These are phyloP conservation scores for Citrus unshiu DNA, from an alignment of 345 rosid species.

Conservation along the genomic window DNA sequence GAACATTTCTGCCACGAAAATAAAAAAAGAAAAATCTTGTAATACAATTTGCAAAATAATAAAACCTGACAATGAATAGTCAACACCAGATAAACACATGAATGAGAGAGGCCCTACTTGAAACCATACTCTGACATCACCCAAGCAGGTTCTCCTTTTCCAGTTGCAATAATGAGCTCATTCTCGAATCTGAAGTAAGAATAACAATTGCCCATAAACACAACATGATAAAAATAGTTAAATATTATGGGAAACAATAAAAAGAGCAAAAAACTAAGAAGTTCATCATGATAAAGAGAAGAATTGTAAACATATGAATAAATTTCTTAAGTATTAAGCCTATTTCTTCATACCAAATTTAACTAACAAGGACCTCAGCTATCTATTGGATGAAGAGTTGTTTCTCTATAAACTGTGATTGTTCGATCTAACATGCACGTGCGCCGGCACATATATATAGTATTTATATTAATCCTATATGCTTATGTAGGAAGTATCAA, in stretches of 20 bases:
- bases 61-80: not conserved
- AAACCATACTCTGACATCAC: slow-evolving; percentile 57
- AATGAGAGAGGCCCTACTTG: slow-evolving; percentile 33
- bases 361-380: not conserved
- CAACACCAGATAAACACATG: not conserved
- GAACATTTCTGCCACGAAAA: slow-evolving; percentile 36
- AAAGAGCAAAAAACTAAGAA: not conserved
- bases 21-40: not conserved
- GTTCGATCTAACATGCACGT: not conserved
- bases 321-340: not conserved
- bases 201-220: not conserved
- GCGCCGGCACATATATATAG: not conserved
- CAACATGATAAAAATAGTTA: not conserved
- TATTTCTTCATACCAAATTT: not conserved
- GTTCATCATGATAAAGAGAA: not conserved
- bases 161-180: slow-evolving; percentile 43
- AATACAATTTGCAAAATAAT: not conserved
- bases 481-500: not conserved
- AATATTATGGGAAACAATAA: not conserved
- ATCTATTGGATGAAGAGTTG: not conserved
- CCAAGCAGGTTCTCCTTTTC: slow-evolving; percentile 48
- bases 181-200: slow-evolving; percentile 34
- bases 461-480: not conserved
- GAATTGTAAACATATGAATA: not conserved
- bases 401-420: not conserved